Evolutionary conservation across 2,329 filamentous ascomycete species (phyloP), one percentile per base, ranked within the genome.

Genomic region (Teratosphaeria gauchensis): DNA sequence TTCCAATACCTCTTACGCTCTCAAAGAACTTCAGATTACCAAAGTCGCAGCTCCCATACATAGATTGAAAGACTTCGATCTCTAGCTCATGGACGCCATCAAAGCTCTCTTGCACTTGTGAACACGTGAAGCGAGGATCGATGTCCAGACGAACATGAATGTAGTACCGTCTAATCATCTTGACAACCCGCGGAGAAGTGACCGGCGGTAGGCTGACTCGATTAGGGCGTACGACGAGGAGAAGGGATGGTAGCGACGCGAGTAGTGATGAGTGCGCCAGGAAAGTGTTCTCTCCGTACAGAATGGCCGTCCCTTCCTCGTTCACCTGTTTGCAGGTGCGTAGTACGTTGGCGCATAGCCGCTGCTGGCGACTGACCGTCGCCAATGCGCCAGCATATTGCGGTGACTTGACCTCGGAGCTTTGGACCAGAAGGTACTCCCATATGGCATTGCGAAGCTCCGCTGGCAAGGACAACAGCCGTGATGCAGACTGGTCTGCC

Each of bases 371-470:
- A 54, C 24, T 56, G 38, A 30, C 58, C 62, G 51, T 58, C 63
- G 31, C 58, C 57, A 28, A 46, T 12, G 14, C 54, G 58, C 53
- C 60, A 42, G 51, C 33, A 63, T 64, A 21, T 46, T 48, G 12
- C 53, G 35, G 31, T 38, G 32, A 38, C 30, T 12, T 21, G 21
- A 35, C 16, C 19, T 19, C 12, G 19, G 42, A 57, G 51, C 21
- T 51, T 16, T 53, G 56, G 8, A 57, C 56, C 42, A 57, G 56
- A 28, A 57, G n/a, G 35, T 52, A 57, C 24, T n/a, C 30, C 68
- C 76, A 81, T 51, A 87, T 80, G 64, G 84, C 78, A 57, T 85
- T 81, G 42, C 80, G 78, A 3, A 88, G 76, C 65, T 87, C 84
- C 7, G 77, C 75, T 33, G 86, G 79, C 1, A 88, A 76, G 28